Evolutionary conservation across 495 filamentous ascomycete genomes (phyloP).

Genomic region (Penicillium flavigenum): DNA sequence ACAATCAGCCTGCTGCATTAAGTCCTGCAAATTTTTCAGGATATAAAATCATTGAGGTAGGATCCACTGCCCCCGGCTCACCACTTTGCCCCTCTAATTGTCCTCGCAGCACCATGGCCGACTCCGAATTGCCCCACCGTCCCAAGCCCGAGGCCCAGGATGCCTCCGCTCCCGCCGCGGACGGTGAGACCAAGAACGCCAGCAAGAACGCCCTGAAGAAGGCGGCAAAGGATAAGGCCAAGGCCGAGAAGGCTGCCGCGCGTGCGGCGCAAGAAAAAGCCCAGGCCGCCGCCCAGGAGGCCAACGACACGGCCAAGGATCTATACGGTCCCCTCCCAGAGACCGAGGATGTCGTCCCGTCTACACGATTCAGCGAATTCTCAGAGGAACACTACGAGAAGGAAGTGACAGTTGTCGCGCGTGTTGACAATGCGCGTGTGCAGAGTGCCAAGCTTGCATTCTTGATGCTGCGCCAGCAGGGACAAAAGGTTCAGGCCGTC

Average conservation of each 20-base stretch:
- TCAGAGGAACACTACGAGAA: conserved; percentile 64
- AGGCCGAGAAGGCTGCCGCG: conserved; percentile 60
- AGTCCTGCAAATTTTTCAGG: conserved; percentile 13
- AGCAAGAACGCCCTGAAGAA: conserved; percentile 69
- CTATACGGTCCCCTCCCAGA: conserved; percentile 60
- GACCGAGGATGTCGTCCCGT: conserved; percentile 36
- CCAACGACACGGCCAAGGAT: conserved; percentile 68
- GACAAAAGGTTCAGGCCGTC: conserved; percentile 77
- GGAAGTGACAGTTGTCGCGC: conserved; percentile 75
- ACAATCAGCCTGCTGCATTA: conserved; percentile 6
- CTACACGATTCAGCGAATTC: conserved; percentile 46
- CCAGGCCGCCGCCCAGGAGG: conserved; percentile 49
- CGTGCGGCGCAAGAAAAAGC: conserved; percentile 54
- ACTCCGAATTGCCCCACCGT: conserved; percentile 49
- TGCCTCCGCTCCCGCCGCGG: conserved; percentile 37
- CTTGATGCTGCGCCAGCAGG: conserved; percentile 82
- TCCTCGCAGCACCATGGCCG: conserved; percentile 39
- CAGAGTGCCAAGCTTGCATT: conserved; percentile 93
- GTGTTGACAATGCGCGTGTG: conserved; percentile 81
- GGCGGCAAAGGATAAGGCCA: conserved; percentile 65
- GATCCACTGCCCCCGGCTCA: not conserved
- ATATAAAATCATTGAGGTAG: conserved; percentile 26
- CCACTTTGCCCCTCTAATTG: conserved; percentile 9
- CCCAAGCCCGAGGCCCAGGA: conserved; percentile 46
- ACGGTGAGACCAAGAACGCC: conserved; percentile 42